A percentile compares a stretch with the other conserved stretches of the same genome.
Conservation (phyloP, 257 asterid genomes). For the Buddleja alternifolia region DNA sequence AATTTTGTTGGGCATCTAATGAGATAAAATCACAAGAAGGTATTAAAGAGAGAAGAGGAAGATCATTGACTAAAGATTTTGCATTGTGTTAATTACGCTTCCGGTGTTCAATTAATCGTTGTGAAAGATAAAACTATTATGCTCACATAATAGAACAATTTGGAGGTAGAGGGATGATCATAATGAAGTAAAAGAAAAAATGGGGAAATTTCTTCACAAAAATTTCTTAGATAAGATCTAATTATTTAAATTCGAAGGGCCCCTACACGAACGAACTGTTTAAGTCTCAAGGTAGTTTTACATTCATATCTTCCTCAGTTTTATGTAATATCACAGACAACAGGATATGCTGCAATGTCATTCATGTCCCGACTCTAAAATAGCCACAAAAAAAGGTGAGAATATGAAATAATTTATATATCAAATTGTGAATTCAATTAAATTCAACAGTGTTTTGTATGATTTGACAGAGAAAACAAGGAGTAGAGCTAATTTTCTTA, state of each 20-base stretch:
- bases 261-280: background rate
- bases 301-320: slow-evolving; percentile 5
- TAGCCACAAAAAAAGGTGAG: slow-evolving; percentile 33
- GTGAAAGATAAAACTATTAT: too few species aligned
- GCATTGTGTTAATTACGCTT: too few species aligned
- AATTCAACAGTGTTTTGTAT: slow-evolving; percentile 35
- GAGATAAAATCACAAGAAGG: too few species aligned
- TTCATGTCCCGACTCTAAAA: slow-evolving; percentile 46
- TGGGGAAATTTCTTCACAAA: background rate
- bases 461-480: slow-evolving; percentile 51
- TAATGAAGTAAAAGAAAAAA: background rate
- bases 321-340: slow-evolving; percentile 30
- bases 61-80: too few species aligned
- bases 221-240: background rate
- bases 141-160: background rate
- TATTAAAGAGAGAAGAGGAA: too few species aligned
- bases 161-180: background rate
- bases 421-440: slow-evolving; percentile 11
- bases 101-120: too few species aligned
- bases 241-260: background rate
- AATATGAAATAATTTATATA: slow-evolving; percentile 33
- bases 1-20: too few species aligned
- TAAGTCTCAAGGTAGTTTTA: background rate
- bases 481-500: slow-evolving; percentile 3
- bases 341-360: slow-evolving; percentile 33